Percentiles rank a stretch among this genome's conserved stretches.
phyloP scores from a whole-genome alignment of 495 filamentous ascomycete species.

The Penicillium riverlandense region DNA sequence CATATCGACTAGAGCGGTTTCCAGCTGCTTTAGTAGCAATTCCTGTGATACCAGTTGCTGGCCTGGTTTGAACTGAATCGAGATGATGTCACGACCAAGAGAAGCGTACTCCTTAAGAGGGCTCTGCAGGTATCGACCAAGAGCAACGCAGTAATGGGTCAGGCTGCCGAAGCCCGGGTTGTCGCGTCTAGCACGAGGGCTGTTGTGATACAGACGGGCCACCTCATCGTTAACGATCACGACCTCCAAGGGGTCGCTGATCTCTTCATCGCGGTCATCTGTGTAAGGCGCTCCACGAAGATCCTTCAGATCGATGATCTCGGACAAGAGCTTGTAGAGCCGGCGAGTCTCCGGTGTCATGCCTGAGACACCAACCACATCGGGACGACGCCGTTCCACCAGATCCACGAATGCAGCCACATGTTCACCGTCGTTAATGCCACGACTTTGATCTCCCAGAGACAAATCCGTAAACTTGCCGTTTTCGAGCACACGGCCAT shows the following conservation, averaged over 20 bases:
- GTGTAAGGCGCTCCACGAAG: conserved; percentile 69
- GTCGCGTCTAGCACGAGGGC: conserved; percentile 69
- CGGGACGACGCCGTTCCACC: conserved; percentile 67
- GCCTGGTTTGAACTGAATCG: conserved; percentile 79
- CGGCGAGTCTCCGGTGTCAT: conserved; percentile 82
- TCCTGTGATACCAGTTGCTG: conserved; percentile 84
- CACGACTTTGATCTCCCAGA: conserved; percentile 60
- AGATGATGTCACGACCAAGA: conserved; percentile 77
- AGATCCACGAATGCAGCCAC: conserved; percentile 65
- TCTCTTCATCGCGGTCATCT: conserved; percentile 50
- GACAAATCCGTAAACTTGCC: conserved; percentile 76
- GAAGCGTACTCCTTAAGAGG: conserved; percentile 94
- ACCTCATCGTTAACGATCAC: conserved; percentile 94
- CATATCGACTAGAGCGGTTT: conserved; percentile 94
- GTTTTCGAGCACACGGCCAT: conserved; percentile 79
- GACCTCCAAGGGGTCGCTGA: conserved; percentile 71
- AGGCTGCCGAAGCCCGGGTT: conserved; percentile 70
- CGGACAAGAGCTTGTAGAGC: conserved; percentile 69
- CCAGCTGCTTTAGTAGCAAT: conserved; percentile 74
- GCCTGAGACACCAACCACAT: conserved; percentile 87
- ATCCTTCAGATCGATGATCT: conserved; percentile 65
- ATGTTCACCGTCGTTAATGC: conserved; percentile 52
- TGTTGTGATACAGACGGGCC: conserved; percentile 87
- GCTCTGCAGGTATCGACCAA: conserved; percentile 87
- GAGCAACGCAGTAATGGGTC: conserved; percentile 78